Conservation (phyloP, 192 early-diverging fungal genomes). For the Rhizoclosmatium sp. region DNA sequence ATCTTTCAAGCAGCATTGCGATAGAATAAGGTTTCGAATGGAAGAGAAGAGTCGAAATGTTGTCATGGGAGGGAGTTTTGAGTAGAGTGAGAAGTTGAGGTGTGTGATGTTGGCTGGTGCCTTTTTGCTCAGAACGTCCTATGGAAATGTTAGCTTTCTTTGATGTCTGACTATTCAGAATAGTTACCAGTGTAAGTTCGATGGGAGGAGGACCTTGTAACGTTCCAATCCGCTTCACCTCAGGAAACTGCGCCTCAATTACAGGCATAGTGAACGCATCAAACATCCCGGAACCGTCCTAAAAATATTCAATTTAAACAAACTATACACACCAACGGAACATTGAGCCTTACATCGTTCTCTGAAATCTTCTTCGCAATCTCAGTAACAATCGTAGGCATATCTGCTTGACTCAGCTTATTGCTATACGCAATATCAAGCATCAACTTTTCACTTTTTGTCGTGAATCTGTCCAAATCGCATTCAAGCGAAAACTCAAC, state of each 20-base stretch:
- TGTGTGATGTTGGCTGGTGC: slow-evolving; percentile 23
- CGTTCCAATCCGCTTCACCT: slow-evolving; percentile 14
- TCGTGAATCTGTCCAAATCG: slow-evolving; percentile 44
- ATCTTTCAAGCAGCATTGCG: slow-evolving; percentile 40
- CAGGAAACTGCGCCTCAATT: slow-evolving; percentile 39
- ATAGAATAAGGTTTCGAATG: slow-evolving; percentile 37
- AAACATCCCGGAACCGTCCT: slow-evolving; percentile 11
- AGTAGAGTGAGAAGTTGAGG: slow-evolving; percentile 40
- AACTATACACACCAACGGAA: neutral
- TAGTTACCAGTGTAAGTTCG: slow-evolving; percentile 23
- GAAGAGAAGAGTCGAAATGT: slow-evolving; percentile 34
- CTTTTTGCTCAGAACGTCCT: slow-evolving; percentile 36
- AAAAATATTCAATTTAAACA: neutral
- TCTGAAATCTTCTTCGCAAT: slow-evolving; percentile 36
- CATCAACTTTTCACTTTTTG: slow-evolving; percentile 52
- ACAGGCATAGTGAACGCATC: slow-evolving; percentile 33
- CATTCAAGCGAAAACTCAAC: slow-evolving; percentile 60
- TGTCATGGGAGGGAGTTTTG: slow-evolving; percentile 18
- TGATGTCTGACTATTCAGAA: neutral
- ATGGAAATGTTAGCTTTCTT: neutral
- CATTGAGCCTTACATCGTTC: neutral
- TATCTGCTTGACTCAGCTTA: slow-evolving; percentile 55
- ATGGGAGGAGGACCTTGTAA: slow-evolving; percentile 12
- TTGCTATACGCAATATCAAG: slow-evolving; percentile 62
- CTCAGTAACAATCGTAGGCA: slow-evolving; percentile 58